Base-by-base conservation (phyloP, 805 yeast genomes). In the Wickerhamiella brachini region DNA sequence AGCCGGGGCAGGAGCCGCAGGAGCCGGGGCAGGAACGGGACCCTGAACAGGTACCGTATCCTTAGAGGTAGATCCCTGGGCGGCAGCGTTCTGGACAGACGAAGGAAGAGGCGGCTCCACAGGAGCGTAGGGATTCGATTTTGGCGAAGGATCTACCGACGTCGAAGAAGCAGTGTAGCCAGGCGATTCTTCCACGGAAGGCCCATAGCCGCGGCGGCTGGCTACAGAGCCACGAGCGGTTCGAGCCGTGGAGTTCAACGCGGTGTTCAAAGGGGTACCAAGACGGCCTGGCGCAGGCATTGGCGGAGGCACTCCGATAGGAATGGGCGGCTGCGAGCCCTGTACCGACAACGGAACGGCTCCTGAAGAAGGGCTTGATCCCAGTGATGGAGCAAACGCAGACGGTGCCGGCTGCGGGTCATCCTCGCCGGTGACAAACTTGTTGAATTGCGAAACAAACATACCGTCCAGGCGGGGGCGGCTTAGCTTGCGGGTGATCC, bases 381-480 rank as follows among this genome's bases (percentile, higher is more conserved):
- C 41, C 41, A 37, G 41, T 17, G 51, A 29, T 4, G 41, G 42
- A 10, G 43, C 22, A 17, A 37, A 21, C 26, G 44, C 15, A 41
- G 22, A 3, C 24, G 21, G 31, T 17, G 17, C 52, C 18, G 48
- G 45, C 10, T 49, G 49, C 12, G 50, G 22, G 13, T 51, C 70
- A 37, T 84, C 95, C 47, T 90, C 97, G 1, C 95, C 97, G 41
- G 95, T 82, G 52, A 90, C 88, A 65, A 82, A 80, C 63, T 80
- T 81, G 62, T 77, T 81, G 61, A 83, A 79, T 5, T 85, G 78
- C 44, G 83, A 89, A 10, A 93, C 90, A 95, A 95, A 86, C 50
- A 87, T 81, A 62, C 79, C 83, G 58, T 88, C 95, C 49, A 86
- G 71, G 57, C 62, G 61, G 13, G 73, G 72, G 59, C 81, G 80